A percentile compares a stretch with the other conserved stretches of the same genome.
These are phyloP conservation scores for Sapria himalayana DNA, from an alignment of 345 rosid species.

Conservation along the genomic window DNA sequence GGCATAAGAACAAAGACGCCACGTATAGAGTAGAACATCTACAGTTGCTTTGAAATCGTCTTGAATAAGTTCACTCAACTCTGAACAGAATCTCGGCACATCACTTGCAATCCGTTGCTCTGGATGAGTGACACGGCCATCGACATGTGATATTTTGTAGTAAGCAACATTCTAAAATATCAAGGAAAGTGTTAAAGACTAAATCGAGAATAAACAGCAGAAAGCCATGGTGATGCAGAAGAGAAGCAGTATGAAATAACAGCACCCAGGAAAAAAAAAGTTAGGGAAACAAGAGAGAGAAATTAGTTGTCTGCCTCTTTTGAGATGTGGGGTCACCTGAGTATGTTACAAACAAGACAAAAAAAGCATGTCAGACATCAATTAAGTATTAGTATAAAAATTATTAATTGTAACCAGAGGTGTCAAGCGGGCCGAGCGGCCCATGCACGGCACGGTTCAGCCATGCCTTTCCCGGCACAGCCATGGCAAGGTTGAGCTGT, in stretches of 20 bases:
- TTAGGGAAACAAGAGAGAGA: constrained; percentile 5
- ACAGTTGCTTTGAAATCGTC: constrained; percentile 84
- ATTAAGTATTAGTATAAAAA: too few relatives aligned
- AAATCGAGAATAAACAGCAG: constrained; percentile 1
- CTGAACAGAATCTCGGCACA: constrained; percentile 82
- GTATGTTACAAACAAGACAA: too few relatives aligned
- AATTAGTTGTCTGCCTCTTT: too few relatives aligned
- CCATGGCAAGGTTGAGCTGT: too few relatives aligned
- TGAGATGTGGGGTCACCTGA: too few relatives aligned
- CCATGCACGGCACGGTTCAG: too few relatives aligned
- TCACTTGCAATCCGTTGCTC: constrained; percentile 96
- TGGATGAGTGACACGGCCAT: constrained; percentile 76
- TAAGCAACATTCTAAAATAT: constrained; percentile 82
- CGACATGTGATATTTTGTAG: constrained; percentile 93
- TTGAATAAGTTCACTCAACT: constrained; percentile 80
- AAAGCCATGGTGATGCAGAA: background rate
- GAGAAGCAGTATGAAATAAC: too few relatives aligned
- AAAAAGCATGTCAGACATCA: too few relatives aligned
- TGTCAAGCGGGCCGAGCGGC: too few relatives aligned
- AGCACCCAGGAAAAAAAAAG: constrained; percentile 8
- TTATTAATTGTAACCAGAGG: too few relatives aligned
- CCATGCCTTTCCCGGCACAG: too few relatives aligned
- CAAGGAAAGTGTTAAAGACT: too few relatives aligned
- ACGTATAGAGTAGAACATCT: constrained; percentile 73
- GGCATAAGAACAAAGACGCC: constrained; percentile 91